Evolutionary conservation across 106 monocot genomes (phyloP), one percentile per base, ranked within the genome.

Genomic region (Allium cepa): DNA sequence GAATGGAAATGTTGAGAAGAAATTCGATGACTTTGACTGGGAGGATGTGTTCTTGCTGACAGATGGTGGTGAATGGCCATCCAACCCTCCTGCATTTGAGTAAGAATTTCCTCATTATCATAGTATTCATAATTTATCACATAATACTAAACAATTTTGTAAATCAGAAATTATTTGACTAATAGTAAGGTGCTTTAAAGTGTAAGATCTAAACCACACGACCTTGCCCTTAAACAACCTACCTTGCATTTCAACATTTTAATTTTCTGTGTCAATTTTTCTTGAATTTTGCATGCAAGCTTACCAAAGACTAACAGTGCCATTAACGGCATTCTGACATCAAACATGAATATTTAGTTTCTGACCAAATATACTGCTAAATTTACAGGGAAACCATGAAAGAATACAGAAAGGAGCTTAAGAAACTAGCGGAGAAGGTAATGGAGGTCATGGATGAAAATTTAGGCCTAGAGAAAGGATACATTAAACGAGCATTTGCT

Each of bases 351-450:
- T 17, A 49, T 7, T n/a, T 64, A 49, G 17, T 9, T 49, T 17
- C 49, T 16, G 8, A 3, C 1, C 49, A n/a, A 16, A 50, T 62
- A 9, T 57, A 27, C 13, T 71, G 10, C 46, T 61, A 13, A 55
- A 51, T 22, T 49, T 73, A 45, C 69, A 90, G 90, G 73, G 83
- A 86, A 50, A 83, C 77, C 11, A 86, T 90, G 86, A 76, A 50
- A 68, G 90, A 90, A 69, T 90, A 76, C 71, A 57, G 86, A 52
- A 49, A 46, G 3, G 86, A 86, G 70, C 36, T 86, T 9, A 79
- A 76, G 81, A 80, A 82, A 53, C 78, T 90, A 36, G 90, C 86
- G 0, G 81, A 90, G 78, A 86, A 79, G 49, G 8, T 86, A n/a
- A 56, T 86, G 62, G 72, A 76, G 60, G 61, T 81, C 3, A 76